Evolutionary conservation across 2,329 filamentous ascomycete species (phyloP), one percentile per base, ranked within the genome.

Genomic region (Penicillium expansum): DNA sequence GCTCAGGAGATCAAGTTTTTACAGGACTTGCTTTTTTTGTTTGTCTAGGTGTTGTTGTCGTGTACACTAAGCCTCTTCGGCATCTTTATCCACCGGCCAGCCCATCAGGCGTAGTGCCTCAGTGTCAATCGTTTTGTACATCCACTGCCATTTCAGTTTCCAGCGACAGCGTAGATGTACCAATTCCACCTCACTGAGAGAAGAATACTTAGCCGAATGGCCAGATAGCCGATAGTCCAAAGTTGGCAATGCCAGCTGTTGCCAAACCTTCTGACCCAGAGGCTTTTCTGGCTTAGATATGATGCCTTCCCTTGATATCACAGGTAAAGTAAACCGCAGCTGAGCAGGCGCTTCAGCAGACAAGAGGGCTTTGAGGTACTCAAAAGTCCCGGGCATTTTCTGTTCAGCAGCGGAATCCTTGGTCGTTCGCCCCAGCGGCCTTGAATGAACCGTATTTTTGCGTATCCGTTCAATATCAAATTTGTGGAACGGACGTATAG

Each of bases 241-340:
- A 18, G 72, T 73, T 4, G 71, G 71, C 44, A 72, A 57, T 16
- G 65, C 64, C 39, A 73, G 18, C 18, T 66, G 62, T 30, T 64
- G 41, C 32, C 33, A 38, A 27, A 47, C 14, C 42, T 30, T 52
- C 41, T 47, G 49, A 18, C 45, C 35, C 9, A 45, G 18, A 16
- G 48, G 49, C 20, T 47, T 52, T 9, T 33, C 54, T 20, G 37
- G 38, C 22, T 37, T 56, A 18, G 33, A 41, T 11, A 47, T n/a
- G 9, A 37, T 27, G 5, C 53, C 50, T 35, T 57, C 57, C n/a
- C 63, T 29, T 13, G 61, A 59, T 29, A 76, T 44, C 10, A 75
- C 65, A 18, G 79, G 79, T 30, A 82, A 45, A 0, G 78, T 80
- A 59, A 72, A 77, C 5, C 77, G 72, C 4, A 72, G 55, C 18